Percentiles rank a stretch among this genome's conserved stretches.
Evolutionary conservation across 2,329 filamentous ascomycete genomes (phyloP).

Genomic region (Aphanocladium album): DNA sequence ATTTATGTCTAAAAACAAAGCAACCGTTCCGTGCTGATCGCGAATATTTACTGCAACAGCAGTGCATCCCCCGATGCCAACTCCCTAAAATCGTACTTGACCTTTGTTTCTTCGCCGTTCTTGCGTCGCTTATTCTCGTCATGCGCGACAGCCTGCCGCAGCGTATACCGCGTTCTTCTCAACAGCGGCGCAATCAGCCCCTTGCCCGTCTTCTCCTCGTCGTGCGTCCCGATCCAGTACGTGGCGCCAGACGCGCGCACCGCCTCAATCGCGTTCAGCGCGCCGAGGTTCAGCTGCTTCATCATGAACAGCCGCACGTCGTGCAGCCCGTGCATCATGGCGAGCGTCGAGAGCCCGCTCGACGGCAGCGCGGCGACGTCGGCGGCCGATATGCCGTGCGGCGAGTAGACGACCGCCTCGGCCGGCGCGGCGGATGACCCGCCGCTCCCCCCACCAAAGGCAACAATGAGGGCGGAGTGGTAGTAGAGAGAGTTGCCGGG

Average conservation of each 20-base stretch:
- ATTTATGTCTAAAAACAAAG: no score
- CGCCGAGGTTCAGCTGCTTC: conserved; percentile 60
- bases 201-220: conserved; percentile 56
- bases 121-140: conserved; percentile 22
- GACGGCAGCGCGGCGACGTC: conserved; percentile 31
- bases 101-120: conserved; percentile 27
- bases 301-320: conserved; percentile 47
- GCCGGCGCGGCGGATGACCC: conserved; percentile 19
- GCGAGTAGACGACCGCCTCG: conserved; percentile 59
- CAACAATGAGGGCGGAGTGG: conserved; percentile 56
- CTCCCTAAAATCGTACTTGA: conserved; percentile 44
- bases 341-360: conserved; percentile 42
- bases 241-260: conserved; percentile 46
- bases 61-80: conserved; percentile 52
- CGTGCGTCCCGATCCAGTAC: conserved; percentile 64
- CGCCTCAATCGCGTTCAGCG: conserved; percentile 54
- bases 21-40: not conserved
- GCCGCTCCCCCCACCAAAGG: conserved; percentile 32
- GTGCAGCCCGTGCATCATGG: conserved; percentile 60
- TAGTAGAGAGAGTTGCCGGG: conserved; percentile 52
- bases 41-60: conserved; percentile 35
- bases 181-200: conserved; percentile 52
- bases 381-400: conserved; percentile 53
- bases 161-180: conserved; percentile 36
- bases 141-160: conserved; percentile 38